These are phyloP conservation scores for Platanthera zijinensis DNA, from an alignment of 106 monocot species.

Conservation along the genomic window DNA sequence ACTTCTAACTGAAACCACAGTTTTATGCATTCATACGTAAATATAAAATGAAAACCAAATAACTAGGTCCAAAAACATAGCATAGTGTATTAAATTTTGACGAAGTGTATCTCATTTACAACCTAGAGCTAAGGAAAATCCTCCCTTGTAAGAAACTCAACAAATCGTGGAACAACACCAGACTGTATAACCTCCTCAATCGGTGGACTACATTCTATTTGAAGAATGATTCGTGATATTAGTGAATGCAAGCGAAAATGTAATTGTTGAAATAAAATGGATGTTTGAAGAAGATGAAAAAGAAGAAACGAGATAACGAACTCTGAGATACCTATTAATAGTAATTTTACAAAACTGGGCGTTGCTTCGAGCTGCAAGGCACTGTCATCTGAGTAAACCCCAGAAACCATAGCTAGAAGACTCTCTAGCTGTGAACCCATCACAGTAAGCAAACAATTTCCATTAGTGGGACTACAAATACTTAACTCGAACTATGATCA, in stretches of 20 bases:
- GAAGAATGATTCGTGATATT: neutral
- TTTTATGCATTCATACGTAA: neutral
- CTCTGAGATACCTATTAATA: constrained; percentile 43
- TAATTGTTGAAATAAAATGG: neutral
- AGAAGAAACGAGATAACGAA: neutral
- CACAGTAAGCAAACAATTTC: neutral
- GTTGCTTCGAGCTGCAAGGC: constrained; percentile 49
- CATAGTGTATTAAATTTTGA: neutral
- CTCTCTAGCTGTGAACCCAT: constrained; percentile 30
- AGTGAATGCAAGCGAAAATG: neutral
- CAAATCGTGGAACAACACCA: constrained; percentile 69
- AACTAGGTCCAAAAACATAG: neutral
- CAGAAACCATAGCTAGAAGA: constrained; percentile 51
- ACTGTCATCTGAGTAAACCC: constrained; percentile 42
- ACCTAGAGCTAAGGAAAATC: constrained; percentile 74
- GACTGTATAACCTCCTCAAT: constrained; percentile 70
- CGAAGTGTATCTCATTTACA: neutral
- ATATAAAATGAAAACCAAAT: neutral
- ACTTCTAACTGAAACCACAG: constrained; percentile 28
- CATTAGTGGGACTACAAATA: neutral
- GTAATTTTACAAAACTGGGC: constrained; percentile 58
- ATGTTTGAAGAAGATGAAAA: neutral
- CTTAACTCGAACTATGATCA: neutral
- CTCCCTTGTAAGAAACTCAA: constrained; percentile 62
- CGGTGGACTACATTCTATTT: constrained; percentile 60